phyloP scores from a whole-genome alignment of 208 protist genomes.

The Endotrypanum monterogeii region DNA sequence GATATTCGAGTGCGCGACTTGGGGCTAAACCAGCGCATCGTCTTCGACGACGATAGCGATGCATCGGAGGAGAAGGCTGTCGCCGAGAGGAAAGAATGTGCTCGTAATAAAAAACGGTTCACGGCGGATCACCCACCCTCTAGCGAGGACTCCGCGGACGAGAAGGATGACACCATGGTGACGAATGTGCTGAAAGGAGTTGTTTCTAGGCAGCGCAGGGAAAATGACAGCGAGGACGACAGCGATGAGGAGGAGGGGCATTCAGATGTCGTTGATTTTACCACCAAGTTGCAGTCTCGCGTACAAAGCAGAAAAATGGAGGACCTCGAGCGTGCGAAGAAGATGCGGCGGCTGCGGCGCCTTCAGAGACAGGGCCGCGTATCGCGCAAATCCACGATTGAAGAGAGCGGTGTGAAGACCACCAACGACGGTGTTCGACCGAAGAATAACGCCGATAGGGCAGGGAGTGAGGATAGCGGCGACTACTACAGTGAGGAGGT shows the following conservation, averaged over 20 bases:
- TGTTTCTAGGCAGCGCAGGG: slow-evolving; percentile 15
- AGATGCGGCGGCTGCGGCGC: slow-evolving; percentile 75
- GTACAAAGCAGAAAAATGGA: slow-evolving; percentile 44
- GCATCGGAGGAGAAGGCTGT: slow-evolving; percentile 42
- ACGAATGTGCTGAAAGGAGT: slow-evolving; percentile 43
- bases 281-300: slow-evolving; percentile 50
- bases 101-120: neutral
- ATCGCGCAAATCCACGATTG: slow-evolving; percentile 62
- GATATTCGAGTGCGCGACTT: slow-evolving; percentile 85
- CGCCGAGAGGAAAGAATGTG: neutral
- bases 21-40: slow-evolving; percentile 64
- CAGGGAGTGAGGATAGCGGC: slow-evolving; percentile 26
- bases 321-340: slow-evolving; percentile 72
- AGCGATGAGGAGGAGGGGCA: slow-evolving; percentile 14
- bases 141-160: slow-evolving; percentile 6
- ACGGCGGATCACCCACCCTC: neutral
- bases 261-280: slow-evolving; percentile 41
- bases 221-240: neutral
- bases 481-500: slow-evolving; percentile 32
- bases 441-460: slow-evolving; percentile 8
- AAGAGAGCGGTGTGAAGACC: slow-evolving; percentile 47
- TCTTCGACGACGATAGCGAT: slow-evolving; percentile 70
- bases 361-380: slow-evolving; percentile 70
- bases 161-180: slow-evolving; percentile 22
- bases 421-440: slow-evolving; percentile 24